Percentiles rank a stretch among this genome's conserved stretches.
These are phyloP conservation scores for Cicer pinnatifidum DNA, from an alignment of 306 rosid genomes.

Conservation along the genomic window DNA sequence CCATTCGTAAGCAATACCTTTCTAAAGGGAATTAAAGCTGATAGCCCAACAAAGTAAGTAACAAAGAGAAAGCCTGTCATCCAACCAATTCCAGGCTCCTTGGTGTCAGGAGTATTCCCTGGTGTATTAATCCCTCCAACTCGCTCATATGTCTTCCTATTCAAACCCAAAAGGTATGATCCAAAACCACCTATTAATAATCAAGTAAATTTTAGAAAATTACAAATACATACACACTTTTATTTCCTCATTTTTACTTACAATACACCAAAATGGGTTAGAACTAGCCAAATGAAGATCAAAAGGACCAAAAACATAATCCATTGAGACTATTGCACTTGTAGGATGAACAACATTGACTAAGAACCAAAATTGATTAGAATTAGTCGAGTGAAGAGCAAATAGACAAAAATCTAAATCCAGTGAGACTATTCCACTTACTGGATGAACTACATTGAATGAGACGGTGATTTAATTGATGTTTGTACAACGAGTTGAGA, in stretches of 20 bases:
- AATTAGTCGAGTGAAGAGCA: too few species aligned
- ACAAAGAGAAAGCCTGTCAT: slow-evolving; percentile 87
- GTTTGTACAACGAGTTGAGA: too few species aligned
- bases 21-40: slow-evolving; percentile 83
- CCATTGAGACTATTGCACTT: too few species aligned
- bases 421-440: too few species aligned
- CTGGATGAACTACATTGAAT: too few species aligned
- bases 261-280: background rate
- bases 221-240: background rate
- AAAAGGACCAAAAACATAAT: too few species aligned
- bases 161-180: slow-evolving; percentile 78
- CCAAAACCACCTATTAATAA: slow-evolving; percentile 83
- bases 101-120: slow-evolving; percentile 77
- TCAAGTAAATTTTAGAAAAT: slow-evolving; percentile 18
- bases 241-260: background rate
- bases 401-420: too few species aligned
- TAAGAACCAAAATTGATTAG: too few species aligned
- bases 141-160: slow-evolving; percentile 68
- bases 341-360: too few species aligned
- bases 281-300: too few species aligned
- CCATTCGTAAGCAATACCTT: slow-evolving; percentile 57
- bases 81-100: slow-evolving; percentile 89
- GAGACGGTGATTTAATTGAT: too few species aligned
- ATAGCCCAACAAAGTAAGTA: slow-evolving; percentile 80
- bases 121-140: slow-evolving; percentile 73